Percentiles rank a stretch among this genome's conserved stretches.
These are phyloP conservation scores for Pseudocercospora macadamiae DNA, from an alignment of 2,329 filamentous ascomycete genomes.

Conservation along the genomic window DNA sequence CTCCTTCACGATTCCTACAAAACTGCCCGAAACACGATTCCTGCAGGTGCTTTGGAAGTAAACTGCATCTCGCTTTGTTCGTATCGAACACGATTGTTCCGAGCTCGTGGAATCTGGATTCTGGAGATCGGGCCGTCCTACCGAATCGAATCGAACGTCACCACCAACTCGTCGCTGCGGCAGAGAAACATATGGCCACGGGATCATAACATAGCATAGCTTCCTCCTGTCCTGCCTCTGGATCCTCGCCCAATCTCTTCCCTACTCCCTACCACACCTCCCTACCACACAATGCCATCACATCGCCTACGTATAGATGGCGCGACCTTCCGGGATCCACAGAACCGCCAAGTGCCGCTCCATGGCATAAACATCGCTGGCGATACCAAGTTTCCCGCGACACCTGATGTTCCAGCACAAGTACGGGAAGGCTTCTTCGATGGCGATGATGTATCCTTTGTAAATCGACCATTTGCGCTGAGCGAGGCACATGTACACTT, in stretches of 20 bases:
- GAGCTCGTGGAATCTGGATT: neutral
- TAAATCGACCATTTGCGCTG: slow-evolving; percentile 78
- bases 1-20: too few relatives aligned
- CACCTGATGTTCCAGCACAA: slow-evolving; percentile 81
- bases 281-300: slow-evolving; percentile 19
- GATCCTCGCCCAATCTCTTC: neutral
- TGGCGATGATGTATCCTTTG: slow-evolving; percentile 87
- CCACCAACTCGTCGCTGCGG: neutral
- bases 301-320: slow-evolving; percentile 79
- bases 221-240: neutral
- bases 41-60: too few relatives aligned
- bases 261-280: neutral
- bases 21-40: too few relatives aligned
- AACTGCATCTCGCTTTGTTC: neutral
- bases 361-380: slow-evolving; percentile 93
- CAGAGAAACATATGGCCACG: slow-evolving; percentile 7
- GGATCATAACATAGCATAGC: neutral
- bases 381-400: slow-evolving; percentile 85
- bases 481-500: slow-evolving; percentile 87
- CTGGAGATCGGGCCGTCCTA: neutral
- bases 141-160: neutral
- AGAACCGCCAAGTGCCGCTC: slow-evolving; percentile 83
- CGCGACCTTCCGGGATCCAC: slow-evolving; percentile 76
- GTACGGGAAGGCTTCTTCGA: slow-evolving; percentile 81
- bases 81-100: neutral